Base-by-base conservation (phyloP, 495 filamentous ascomycete genomes). In the Penicillium cataractarum region DNA sequence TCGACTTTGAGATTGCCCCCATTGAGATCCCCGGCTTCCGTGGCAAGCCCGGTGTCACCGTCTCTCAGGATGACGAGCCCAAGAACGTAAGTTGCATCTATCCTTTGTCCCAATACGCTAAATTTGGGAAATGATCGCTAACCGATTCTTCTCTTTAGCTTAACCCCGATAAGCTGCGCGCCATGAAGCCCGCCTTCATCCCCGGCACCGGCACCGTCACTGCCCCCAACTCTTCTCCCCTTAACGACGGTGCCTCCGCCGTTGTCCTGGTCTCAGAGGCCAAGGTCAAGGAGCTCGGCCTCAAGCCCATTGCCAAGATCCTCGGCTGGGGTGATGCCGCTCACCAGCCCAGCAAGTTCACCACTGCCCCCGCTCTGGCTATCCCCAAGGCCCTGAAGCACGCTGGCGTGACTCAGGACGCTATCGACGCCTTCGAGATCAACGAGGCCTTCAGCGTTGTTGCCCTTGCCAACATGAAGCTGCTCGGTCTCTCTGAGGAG, bases 391-490 rank as follows among this genome's bases (percentile, higher is more conserved):
- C 95, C 15, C 85, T 98, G 64, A 90, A 90, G 82, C 93, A 99
- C 76, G 95, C 95, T 37, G 87, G 88, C 60, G 76, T 97, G 53
- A 83, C 86, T 35, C 84, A 87, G 65, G 82, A 89, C 48, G 79
- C 88, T 40, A 84, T 99, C 54, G 94, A 97, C 69, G 94, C 88
- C 65, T 98, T 94, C 70, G 95, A 99, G 83, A 97, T 99, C 83
- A 99, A 99, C 78, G 95, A 99, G 80, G 95, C 95, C 6, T 99
- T 99, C 84, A 93, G 90, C 46, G 95, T 99, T 26, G 95, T 99
- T 49, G 93, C 95, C 17, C 80, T 98, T 51, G 94, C 95, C 60
- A 99, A 99, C 78, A 84, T 96, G 79, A 97, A 97, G 83, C 71
- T 98, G 40, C 87, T 99, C 32, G 81, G 79, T 55, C 73, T 99